Evolutionary conservation across 106 monocot species (phyloP), one percentile per base, ranked within the genome.

Genomic region (Triglochin maritima): DNA sequence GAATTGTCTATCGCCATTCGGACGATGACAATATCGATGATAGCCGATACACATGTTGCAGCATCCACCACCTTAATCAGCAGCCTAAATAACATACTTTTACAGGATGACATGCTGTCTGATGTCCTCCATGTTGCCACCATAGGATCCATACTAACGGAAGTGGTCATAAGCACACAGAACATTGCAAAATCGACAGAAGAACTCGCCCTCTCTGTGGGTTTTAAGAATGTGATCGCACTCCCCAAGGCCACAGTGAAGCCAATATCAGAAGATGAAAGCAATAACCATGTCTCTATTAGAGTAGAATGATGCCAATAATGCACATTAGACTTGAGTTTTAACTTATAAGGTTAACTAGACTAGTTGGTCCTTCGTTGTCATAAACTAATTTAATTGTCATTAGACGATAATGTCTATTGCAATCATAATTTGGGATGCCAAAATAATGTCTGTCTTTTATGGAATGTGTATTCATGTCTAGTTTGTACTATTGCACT

Each of bases 101-200:
- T 45, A 47, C 52, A 68, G 6, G 17, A 45, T 7, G 47, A 51
- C 12, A 14, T 2, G 14, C 51, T 68, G 10, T 50, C 44, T 9
- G 68, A 75, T 3, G 54, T 75, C n/a, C 42, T 75, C 9, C 60
- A 61, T 50, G 60, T 3, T 6, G 57, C 75, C 41, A 59, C 60
- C 47, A 15, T 68, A 12, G 59, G 60, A 2, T 62, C 67, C 50
- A 59, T 75, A n/a, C 75, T 75, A 5, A 17, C 61, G 12, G 75
- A 75, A 51, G 58, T 75, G 0, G 68, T 75, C 12, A 50, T 59
- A 45, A 52, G 50, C 16, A 68, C 61, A 11, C 56, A 56, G 62
- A 61, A 45, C 51, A 56, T 75, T 17, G 50, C 68, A 3, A 52
- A 51, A 15, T 57, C 67, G 12, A 49, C 59, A 5, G 66, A 52